A percentile compares a stretch with the other conserved stretches of the same genome.
Conservation (phyloP, 306 rosid genomes). For the Abrus pulchellus region DNA sequence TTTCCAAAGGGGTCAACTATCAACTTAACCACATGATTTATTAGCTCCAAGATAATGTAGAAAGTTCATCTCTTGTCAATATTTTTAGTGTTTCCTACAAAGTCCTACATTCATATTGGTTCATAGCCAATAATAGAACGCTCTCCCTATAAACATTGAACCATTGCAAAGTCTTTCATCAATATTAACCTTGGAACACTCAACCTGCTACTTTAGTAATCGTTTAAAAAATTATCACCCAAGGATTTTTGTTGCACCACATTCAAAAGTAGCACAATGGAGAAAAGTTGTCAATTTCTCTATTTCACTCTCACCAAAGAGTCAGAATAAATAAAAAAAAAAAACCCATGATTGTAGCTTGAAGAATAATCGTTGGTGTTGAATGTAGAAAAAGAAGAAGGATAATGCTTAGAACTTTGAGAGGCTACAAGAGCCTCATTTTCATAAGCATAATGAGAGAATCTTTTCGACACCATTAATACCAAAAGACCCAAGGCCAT, state of each 20-base stretch:
- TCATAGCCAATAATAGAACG: conserved; percentile 52
- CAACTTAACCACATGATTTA: conserved; percentile 49
- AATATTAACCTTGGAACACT: conserved; percentile 6
- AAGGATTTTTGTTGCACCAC: neutral
- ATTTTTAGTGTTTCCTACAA: conserved; percentile 52
- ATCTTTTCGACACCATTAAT: neutral
- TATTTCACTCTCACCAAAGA: conserved; percentile 12
- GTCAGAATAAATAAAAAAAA: neutral
- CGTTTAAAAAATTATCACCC: neutral
- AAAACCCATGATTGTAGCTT: neutral
- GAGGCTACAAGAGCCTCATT: neutral
- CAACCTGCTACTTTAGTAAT: neutral
- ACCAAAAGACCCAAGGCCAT: neutral
- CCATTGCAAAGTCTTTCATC: conserved; percentile 24
- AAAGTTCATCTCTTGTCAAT: conserved; percentile 33
- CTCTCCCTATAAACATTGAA: conserved; percentile 38
- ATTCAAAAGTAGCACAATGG: conserved; percentile 4
- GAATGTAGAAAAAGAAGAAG: conserved; percentile 3
- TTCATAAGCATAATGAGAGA: neutral
- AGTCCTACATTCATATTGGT: conserved; percentile 52
- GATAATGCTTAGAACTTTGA: conserved; percentile 21
- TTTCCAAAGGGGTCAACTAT: conserved; percentile 64
- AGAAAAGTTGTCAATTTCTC: neutral
- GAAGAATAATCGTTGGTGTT: neutral
- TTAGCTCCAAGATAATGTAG: conserved; percentile 52